A percentile compares a stretch with the other conserved stretches of the same genome.
phyloP scores from a whole-genome alignment of 371 early-diverging fungal genomes.

The Apophysomyces variabilis region DNA sequence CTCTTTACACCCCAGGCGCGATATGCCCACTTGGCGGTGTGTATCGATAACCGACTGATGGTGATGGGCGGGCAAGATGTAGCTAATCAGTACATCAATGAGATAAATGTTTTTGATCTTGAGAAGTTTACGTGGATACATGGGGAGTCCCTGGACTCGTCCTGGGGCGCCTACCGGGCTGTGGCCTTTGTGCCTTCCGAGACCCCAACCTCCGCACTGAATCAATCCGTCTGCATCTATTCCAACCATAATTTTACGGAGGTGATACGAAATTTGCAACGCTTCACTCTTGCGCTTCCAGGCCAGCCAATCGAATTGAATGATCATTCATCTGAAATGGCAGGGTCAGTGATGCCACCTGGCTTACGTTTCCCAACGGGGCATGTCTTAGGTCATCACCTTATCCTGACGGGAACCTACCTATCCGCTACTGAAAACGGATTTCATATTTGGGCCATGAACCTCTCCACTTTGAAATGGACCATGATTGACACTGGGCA shows the following conservation, averaged over 20 bases:
- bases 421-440: slow-evolving; percentile 67
- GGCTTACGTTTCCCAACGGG: slow-evolving; percentile 83
- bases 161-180: slow-evolving; percentile 80
- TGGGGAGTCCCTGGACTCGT: slow-evolving; percentile 60
- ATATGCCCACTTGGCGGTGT: slow-evolving; percentile 72
- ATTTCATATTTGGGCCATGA: slow-evolving; percentile 78
- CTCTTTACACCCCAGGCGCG: slow-evolving; percentile 63
- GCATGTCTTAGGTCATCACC: slow-evolving; percentile 66
- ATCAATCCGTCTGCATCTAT: slow-evolving; percentile 62
- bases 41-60: slow-evolving; percentile 59
- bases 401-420: slow-evolving; percentile 77
- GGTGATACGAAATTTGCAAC: slow-evolving; percentile 72
- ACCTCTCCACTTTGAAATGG: slow-evolving; percentile 70
- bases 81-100: slow-evolving; percentile 73
- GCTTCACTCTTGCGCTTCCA: slow-evolving; percentile 46
- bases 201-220: slow-evolving; percentile 8
- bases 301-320: slow-evolving; percentile 34
- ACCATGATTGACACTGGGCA: slow-evolving; percentile 70
- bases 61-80: slow-evolving; percentile 80
- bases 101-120: slow-evolving; percentile 74
- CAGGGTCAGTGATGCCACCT: slow-evolving; percentile 68
- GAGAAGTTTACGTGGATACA: slow-evolving; percentile 64
- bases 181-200: slow-evolving; percentile 55
- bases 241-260: slow-evolving; percentile 83
- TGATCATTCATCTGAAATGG: slow-evolving; percentile 68